A percentile compares a stretch with the other conserved stretches of the same genome.
These are phyloP conservation scores for Brassica carinata DNA, from an alignment of 345 rosid species.

Conservation along the genomic window DNA sequence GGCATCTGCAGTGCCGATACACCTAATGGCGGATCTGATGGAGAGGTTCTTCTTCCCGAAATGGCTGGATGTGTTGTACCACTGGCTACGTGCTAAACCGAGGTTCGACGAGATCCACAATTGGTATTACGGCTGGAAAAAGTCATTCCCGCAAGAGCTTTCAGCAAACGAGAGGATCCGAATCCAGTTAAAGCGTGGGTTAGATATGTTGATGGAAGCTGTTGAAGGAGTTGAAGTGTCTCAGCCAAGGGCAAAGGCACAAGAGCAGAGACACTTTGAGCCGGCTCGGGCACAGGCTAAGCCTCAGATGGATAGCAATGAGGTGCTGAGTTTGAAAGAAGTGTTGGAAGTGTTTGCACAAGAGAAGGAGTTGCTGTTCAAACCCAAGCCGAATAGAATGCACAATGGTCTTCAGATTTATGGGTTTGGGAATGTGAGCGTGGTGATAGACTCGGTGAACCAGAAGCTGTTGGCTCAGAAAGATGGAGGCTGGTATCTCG, in stretches of 20 bases:
- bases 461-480: conserved; percentile 73
- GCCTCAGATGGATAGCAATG: conserved; percentile 43
- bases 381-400: conserved; percentile 77
- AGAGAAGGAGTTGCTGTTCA: conserved; percentile 74
- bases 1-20: too few species aligned
- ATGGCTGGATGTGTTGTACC: conserved; percentile 89
- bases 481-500: conserved; percentile 71
- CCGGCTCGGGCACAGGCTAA: conserved; percentile 50
- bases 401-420: conserved; percentile 84
- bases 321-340: conserved; percentile 76
- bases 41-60: too few species aligned
- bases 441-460: conserved; percentile 75
- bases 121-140: conserved; percentile 88
- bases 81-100: conserved; percentile 74
- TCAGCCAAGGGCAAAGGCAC: conserved; percentile 65
- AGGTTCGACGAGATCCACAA: conserved; percentile 71
- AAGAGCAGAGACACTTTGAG: conserved; percentile 71
- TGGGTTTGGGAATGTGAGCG: conserved; percentile 80
- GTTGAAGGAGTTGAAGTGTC: conserved; percentile 69
- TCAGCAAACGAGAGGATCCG: conserved; percentile 76
- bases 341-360: conserved; percentile 82
- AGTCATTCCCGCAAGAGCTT: conserved; percentile 77
- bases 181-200: conserved; percentile 66
- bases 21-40: too few species aligned
- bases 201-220: conserved; percentile 80